Evolutionary conservation across 768 basidiomycete species (phyloP).

Genomic region (Rhodotorula sphaerocarpa): DNA sequence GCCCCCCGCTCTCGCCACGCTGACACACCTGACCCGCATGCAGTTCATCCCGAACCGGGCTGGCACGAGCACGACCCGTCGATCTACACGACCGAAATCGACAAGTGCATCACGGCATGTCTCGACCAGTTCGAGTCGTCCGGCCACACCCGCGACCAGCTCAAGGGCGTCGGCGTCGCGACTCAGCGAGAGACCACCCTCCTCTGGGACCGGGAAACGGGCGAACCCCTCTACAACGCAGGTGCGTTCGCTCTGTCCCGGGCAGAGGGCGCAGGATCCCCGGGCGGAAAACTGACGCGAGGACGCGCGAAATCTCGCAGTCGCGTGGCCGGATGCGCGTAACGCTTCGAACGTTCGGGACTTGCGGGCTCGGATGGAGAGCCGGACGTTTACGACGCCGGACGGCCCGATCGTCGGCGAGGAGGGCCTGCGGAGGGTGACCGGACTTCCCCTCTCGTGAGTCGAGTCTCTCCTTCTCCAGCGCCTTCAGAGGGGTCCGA

Average conservation of each 20-base stretch:
- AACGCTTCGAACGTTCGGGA: conserved; percentile 78
- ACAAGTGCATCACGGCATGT: conserved; percentile 66
- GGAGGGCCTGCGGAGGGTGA: conserved; percentile 54
- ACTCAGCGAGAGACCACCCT: conserved; percentile 92
- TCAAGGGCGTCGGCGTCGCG: conserved; percentile 93
- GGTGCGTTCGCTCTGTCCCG: conserved; percentile 39
- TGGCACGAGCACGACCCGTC: conserved; percentile 93
- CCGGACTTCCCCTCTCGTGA: conserved; percentile 38
- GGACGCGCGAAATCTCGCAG: too few relatives aligned
- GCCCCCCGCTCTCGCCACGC: background rate
- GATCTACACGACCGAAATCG: conserved; percentile 68
- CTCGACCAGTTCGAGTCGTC: conserved; percentile 60
- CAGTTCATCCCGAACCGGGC: conserved; percentile 44
- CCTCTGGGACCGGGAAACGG: conserved; percentile 82
- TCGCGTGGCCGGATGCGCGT: conserved; percentile 95
- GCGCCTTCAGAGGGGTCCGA: too few relatives aligned
- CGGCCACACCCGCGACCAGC: conserved; percentile 69
- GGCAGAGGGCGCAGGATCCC: too few relatives aligned
- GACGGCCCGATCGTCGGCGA: conserved; percentile 45
- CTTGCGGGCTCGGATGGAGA: conserved; percentile 64
- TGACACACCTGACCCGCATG: conserved; percentile 37
- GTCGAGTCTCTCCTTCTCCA: background rate
- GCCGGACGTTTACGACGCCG: conserved; percentile 40
- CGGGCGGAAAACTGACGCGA: too few relatives aligned
- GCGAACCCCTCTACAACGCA: conserved; percentile 75